Base-by-base conservation (phyloP, 1,284 basidiomycete species). In the Cyathus olla region DNA sequence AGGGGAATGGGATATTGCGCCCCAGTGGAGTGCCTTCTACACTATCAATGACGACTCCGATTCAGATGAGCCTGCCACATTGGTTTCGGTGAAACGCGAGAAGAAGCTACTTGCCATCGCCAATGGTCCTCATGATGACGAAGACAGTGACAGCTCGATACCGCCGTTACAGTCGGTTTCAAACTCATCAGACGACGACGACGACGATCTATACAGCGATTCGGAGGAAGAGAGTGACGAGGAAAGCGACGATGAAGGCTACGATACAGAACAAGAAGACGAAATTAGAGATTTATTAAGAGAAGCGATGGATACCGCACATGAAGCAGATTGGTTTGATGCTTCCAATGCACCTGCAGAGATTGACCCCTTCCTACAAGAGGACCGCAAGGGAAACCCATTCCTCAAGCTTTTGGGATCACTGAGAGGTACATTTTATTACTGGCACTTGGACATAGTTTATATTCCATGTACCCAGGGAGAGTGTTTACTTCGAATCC, bases 361-460 rank as follows among this genome's bases (percentile, higher is more conserved):
- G 40, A 74, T 82, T 5, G 76, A 83, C 61, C 74, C 78, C 47
- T 74, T 77, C 44, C 52, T 62, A n/a, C 64, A 75, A 37, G 84
- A 88, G 55, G 86, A 87, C 57, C 80, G 83, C 57, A 89, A 88
- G 71, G 85, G 81, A 17, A 94, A 94, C 67, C 90, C 92, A 0
- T 92, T 94, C 73, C 73, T 93, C 69, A 92, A 89, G 72, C 72
- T 93, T 37, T 77, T 94, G 62, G 88, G 88, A 22, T 89, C 89
- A 17, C 72, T 94, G 57, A 83, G 89, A 86, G 93, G 92, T 89
- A 66, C 42, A 74, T 8, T 35, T 13, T 35, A 35, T 35, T 35
- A 35, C 31, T 35, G n/a, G n/a, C 31, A 35, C 13, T 13, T 6
- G 31, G 13, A 35, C 31, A 35, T 35, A 13, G 13, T 35, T 13